These are phyloP conservation scores for Rhizophora apiculata DNA, from an alignment of 345 rosid species.

Conservation along the genomic window DNA sequence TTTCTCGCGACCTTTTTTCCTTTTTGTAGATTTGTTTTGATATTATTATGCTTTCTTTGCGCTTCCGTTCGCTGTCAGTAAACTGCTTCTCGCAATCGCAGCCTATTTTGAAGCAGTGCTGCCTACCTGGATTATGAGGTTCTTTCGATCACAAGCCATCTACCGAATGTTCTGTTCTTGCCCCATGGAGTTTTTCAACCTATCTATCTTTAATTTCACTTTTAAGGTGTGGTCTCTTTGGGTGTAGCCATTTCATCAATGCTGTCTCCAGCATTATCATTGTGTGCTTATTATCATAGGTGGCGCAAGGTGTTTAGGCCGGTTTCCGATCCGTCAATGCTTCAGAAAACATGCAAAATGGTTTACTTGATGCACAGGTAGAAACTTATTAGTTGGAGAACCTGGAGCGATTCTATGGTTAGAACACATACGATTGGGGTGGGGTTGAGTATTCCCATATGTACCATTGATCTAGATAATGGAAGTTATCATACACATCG, in stretches of 20 bases:
- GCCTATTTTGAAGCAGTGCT: background rate
- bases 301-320: background rate
- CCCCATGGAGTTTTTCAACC: background rate
- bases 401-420: background rate
- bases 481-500: background rate
- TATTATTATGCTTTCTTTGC: too few relatives aligned
- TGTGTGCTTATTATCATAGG: background rate
- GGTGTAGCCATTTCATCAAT: background rate
- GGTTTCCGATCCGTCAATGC: background rate
- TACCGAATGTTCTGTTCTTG: background rate
- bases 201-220: background rate
- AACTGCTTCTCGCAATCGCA: conserved; percentile 10
- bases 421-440: background rate
- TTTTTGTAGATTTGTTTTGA: too few relatives aligned
- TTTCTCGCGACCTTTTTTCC: too few relatives aligned
- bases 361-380: background rate
- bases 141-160: background rate
- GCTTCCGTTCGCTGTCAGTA: background rate
- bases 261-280: background rate
- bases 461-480: too few relatives aligned
- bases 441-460: too few relatives aligned
- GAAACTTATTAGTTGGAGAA: background rate
- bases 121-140: conserved; percentile 1
- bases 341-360: background rate
- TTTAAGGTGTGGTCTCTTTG: background rate